Conservation (phyloP, 2,329 filamentous ascomycete species). For the Arthroderma uncinatum region DNA sequence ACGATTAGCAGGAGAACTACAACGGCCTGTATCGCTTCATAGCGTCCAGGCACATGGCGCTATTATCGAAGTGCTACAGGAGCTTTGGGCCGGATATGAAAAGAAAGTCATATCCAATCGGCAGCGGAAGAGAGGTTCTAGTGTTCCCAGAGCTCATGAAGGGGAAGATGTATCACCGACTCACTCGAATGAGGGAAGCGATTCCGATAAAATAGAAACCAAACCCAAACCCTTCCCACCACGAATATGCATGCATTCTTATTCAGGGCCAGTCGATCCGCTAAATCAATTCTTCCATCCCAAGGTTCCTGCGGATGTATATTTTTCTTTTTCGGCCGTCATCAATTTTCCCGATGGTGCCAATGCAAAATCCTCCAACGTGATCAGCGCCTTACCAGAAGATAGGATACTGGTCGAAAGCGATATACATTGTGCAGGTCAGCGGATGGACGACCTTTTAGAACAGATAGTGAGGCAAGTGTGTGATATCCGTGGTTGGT, state of each 20-base stretch:
- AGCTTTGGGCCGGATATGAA: conserved; percentile 50
- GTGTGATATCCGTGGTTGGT: conserved; percentile 69
- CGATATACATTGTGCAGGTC: conserved; percentile 73
- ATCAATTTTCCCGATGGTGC: conserved; percentile 60
- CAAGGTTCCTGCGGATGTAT: conserved; percentile 63
- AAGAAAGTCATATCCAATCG: conserved; percentile 40
- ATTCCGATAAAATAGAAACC: background rate
- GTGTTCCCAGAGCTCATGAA: conserved; percentile 23
- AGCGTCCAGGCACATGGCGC: conserved; percentile 53
- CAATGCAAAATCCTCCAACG: conserved; percentile 50
- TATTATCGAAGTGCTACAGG: conserved; percentile 45
- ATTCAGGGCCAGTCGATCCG: conserved; percentile 64
- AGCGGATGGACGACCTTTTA: conserved; percentile 64
- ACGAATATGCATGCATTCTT: conserved; percentile 86
- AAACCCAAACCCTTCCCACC: conserved; percentile 61
- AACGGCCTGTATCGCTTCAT: conserved; percentile 49
- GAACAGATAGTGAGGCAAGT: conserved; percentile 66
- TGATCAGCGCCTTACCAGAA: conserved; percentile 62
- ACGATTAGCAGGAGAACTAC: conserved; percentile 47
- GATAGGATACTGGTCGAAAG: conserved; percentile 77
- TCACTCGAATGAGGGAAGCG: conserved; percentile 13
- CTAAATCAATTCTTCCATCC: conserved; percentile 67
- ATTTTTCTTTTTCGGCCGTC: conserved; percentile 74
- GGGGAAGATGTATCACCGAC: conserved; percentile 21
- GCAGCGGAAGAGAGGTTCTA: conserved; percentile 30